Conservation (phyloP, 202 grass and related monocot genomes). For the Digitaria exilis region DNA sequence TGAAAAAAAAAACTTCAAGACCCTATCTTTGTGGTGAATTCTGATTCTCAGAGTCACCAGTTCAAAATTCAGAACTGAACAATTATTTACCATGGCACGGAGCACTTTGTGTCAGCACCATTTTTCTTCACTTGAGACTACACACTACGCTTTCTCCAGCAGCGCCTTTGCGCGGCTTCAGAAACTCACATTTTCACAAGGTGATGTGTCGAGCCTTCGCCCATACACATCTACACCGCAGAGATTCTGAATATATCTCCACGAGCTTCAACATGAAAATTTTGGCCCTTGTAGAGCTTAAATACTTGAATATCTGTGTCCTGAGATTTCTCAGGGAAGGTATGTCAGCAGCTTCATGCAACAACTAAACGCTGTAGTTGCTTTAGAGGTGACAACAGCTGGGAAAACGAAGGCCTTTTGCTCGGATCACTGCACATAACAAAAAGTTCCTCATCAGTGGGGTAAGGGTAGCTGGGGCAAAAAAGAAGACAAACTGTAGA, state of each 20-base stretch:
- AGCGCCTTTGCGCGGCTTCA: constrained; percentile 77
- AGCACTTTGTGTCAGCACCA: constrained; percentile 56
- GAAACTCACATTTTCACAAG: constrained; percentile 60
- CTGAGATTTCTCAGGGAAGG: constrained; percentile 30
- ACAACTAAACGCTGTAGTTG: constrained; percentile 70
- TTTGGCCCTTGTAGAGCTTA: constrained; percentile 46
- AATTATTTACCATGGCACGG: constrained; percentile 72
- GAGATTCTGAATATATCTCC: constrained; percentile 51
- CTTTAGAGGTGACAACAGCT: constrained; percentile 80
- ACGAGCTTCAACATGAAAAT: constrained; percentile 50
- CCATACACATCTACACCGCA: constrained; percentile 46
- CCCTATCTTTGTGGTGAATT: constrained; percentile 48
- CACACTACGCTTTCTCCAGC: constrained; percentile 61
- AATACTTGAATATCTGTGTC: constrained; percentile 33
- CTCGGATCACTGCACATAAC: constrained; percentile 71
- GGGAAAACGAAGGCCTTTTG: constrained; percentile 85
- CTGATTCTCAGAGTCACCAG: constrained; percentile 54
- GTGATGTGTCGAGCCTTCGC: constrained; percentile 48
- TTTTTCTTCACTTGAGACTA: constrained; percentile 51
- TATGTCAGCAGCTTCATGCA: constrained; percentile 45
- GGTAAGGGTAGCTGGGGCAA: background rate
- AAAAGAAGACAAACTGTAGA: background rate
- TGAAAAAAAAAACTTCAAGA: constrained; percentile 30
- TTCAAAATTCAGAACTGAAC: constrained; percentile 63
- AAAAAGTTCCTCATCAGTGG: background rate